Evolutionary conservation across 2,329 filamentous ascomycete genomes (phyloP), one percentile per base, ranked within the genome.

Genomic region (Ophiostoma montium): DNA sequence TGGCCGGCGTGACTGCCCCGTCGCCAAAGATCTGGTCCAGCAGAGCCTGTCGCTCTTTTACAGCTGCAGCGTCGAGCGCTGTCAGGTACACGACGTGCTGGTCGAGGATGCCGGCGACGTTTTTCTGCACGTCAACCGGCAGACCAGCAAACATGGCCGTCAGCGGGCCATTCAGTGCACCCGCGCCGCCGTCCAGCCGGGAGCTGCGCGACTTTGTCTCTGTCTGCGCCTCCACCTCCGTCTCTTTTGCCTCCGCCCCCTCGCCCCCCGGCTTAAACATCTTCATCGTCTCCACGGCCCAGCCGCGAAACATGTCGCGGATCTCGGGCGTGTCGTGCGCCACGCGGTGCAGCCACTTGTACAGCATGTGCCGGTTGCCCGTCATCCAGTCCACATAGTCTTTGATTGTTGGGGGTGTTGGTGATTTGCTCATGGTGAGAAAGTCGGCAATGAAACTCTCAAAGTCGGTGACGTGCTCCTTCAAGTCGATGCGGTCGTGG

Each of bases 361-460:
- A 86, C 42, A 78, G 65, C 2, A 79, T 69, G 1, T 69, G 67
- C 35, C 78, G 72, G 57, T 89, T 82, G 48, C 76, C 75, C 54
- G 74, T 72, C 13, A 89, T 64, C 1, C 90, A 63, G 13, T 71
- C 64, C 9, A 87, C 79, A 54, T 81, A 90, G 57, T 89, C 84
- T 54, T 84, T 78, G 1, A 88, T 81, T 0, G 74, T 78, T 0
- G 83, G 76, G 39, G 65, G 57, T n/a, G 47, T 59, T 56, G 23
- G 8, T 8, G 23, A 27, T 27, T 70, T 72, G 57, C 68, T 70
- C 3, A 70, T 67, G 53, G 78, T 76, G 61, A 92, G 76, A 50
- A 89, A 74, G 54, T 88, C 84, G 6, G 75, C 74, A 19, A 89
- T 60, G 57, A 92, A 88, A 10, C 66, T 68, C 59, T 89, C 78